Evolutionary conservation across 108 stramenopile genomes (phyloP).

Genomic region (Schizochytrium sp.): DNA sequence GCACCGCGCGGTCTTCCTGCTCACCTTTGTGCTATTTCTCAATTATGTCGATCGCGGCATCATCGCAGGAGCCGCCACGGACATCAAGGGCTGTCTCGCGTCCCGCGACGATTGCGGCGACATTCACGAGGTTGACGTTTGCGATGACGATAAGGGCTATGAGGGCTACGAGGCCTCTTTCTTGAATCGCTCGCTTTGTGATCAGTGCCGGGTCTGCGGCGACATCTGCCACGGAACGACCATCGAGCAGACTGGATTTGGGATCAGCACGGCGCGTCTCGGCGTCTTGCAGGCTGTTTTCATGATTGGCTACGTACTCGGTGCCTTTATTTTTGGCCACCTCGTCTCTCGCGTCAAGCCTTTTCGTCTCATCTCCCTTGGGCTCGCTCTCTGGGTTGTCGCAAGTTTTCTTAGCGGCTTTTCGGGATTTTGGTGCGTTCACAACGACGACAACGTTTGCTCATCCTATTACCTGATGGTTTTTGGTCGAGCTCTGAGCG

Average conservation of each 20-base stretch:
- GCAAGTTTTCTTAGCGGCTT: background rate
- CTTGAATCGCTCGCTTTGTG: background rate
- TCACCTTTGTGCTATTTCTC: background rate
- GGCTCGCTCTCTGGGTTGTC: background rate
- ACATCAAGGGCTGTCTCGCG: background rate
- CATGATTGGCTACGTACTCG: background rate
- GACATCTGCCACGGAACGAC: background rate
- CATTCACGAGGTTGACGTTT: background rate
- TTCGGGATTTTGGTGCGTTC: background rate
- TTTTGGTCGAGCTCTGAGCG: background rate
- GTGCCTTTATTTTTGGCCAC: background rate
- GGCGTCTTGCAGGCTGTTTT: background rate
- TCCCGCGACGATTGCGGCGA: background rate
- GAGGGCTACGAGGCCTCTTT: too few species aligned
- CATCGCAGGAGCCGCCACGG: background rate
- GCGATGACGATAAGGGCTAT: background rate
- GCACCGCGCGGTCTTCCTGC: background rate
- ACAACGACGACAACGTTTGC: background rate
- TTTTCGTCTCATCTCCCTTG: background rate
- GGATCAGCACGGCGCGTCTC: background rate
- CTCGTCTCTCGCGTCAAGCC: background rate
- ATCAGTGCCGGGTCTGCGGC: background rate
- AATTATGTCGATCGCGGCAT: constrained; percentile 2
- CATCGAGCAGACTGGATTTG: background rate
- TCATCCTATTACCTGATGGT: background rate